Evolutionary conservation across 129 eudicot species (phyloP).

Genomic region (Artemisia argyi): DNA sequence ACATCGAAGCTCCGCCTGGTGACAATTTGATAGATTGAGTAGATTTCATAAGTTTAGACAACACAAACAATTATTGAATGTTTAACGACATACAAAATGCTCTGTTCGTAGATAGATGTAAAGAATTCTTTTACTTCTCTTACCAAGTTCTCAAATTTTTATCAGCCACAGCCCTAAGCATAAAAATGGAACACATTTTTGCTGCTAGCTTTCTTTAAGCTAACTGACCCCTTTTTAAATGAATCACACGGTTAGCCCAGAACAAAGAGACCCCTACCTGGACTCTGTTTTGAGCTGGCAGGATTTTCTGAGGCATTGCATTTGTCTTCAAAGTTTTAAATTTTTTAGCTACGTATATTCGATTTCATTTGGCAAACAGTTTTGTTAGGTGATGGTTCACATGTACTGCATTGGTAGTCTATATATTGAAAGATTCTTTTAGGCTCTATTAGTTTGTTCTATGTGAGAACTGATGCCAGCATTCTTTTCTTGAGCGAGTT

Average conservation of each 20-base stretch:
- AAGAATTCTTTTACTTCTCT: background rate
- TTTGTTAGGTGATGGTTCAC: slow-evolving; percentile 10
- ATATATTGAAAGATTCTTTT: background rate
- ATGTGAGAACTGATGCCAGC: slow-evolving; percentile 6
- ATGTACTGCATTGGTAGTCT: slow-evolving; percentile 2
- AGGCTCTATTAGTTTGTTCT: background rate
- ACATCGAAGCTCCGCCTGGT: no score
- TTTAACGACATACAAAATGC: background rate
- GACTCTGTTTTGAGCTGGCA: background rate
- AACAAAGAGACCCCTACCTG: slow-evolving; percentile 13
- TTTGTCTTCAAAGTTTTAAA: background rate
- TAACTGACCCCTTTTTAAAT: background rate
- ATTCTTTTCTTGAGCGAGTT: slow-evolving; percentile 5
- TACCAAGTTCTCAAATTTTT: background rate
- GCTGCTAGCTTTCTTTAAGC: background rate
- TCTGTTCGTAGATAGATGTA: background rate
- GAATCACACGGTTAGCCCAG: background rate
- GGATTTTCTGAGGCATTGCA: background rate
- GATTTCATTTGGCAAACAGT: background rate
- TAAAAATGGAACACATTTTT: background rate
- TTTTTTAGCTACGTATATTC: slow-evolving; percentile 5
- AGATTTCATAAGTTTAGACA: background rate
- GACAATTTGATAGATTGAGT: background rate
- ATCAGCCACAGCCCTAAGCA: background rate
- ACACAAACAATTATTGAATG: background rate